Conservation (phyloP, 2,329 filamentous ascomycete species). For the Conoideocrella luteorostrata region DNA sequence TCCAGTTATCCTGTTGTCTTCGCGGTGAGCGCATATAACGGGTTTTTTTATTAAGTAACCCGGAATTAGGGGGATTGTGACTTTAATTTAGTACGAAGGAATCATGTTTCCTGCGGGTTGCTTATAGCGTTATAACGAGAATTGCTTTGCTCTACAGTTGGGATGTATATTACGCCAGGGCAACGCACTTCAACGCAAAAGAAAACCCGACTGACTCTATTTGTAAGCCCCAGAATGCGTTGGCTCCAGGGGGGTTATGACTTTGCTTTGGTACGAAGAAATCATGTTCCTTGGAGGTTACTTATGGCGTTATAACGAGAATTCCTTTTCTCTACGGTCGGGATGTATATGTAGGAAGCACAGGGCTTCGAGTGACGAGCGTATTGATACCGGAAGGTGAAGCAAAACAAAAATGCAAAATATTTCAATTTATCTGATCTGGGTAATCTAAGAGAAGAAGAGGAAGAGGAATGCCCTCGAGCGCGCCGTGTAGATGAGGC, state of each 20-base stretch:
- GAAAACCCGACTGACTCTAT: constrained; percentile 19
- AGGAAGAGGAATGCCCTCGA: too few species aligned
- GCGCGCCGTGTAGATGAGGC: too few species aligned
- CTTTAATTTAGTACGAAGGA: constrained; percentile 31
- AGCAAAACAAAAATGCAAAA: too few species aligned
- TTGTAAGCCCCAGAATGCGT: too few species aligned
- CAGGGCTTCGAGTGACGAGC: too few species aligned
- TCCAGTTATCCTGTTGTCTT: constrained; percentile 89
- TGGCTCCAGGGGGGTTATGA: constrained; percentile 36
- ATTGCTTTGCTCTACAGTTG: constrained; percentile 30
- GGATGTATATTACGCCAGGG: constrained; percentile 37
- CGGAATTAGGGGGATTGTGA: constrained; percentile 31
- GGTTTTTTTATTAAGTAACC: background rate
- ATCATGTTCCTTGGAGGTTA: constrained; percentile 34
- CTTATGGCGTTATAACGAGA: constrained; percentile 41
- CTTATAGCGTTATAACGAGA: constrained; percentile 41
- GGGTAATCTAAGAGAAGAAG: too few species aligned
- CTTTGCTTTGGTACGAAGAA: constrained; percentile 31
- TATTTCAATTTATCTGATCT: too few species aligned
- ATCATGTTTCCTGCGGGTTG: constrained; percentile 34
- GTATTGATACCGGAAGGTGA: too few species aligned
- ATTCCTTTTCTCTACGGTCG: constrained; percentile 30
- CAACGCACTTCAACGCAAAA: constrained; percentile 16
- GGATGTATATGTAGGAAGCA: constrained; percentile 43
- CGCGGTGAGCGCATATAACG: constrained; percentile 84